A percentile compares a stretch with the other conserved stretches of the same genome.
phyloP scores from a whole-genome alignment of 805 yeast species.

The Candida patagonica region DNA sequence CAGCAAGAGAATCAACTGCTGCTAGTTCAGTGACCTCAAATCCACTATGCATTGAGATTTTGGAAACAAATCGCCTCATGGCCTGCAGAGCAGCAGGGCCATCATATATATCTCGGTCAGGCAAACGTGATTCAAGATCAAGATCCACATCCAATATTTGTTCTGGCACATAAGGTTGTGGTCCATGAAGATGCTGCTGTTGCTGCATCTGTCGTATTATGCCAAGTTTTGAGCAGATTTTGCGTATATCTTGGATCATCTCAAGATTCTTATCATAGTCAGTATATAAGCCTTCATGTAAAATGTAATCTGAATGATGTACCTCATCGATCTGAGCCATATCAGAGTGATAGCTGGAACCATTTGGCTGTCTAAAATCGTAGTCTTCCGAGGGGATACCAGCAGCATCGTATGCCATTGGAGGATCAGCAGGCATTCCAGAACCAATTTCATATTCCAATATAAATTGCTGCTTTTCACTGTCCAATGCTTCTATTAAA shows the following conservation, averaged over 20 bases:
- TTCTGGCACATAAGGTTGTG: slow-evolving; percentile 59
- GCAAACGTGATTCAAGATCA: slow-evolving; percentile 72
- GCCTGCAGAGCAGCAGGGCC: slow-evolving; percentile 56
- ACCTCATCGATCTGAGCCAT: slow-evolving; percentile 21
- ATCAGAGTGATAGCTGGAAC: background rate
- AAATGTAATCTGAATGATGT: slow-evolving; percentile 33
- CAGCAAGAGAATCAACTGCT: slow-evolving; percentile 73
- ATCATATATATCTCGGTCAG: slow-evolving; percentile 54
- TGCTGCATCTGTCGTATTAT: slow-evolving; percentile 86
- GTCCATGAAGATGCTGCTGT: slow-evolving; percentile 62
- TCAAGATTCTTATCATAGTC: slow-evolving; percentile 56
- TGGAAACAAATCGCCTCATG: slow-evolving; percentile 60
- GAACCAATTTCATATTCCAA: slow-evolving; percentile 81
- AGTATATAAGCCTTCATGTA: slow-evolving; percentile 49
- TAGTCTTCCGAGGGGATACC: slow-evolving; percentile 38
- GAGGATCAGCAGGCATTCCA: slow-evolving; percentile 58
- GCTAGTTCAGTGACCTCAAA: slow-evolving; percentile 73
- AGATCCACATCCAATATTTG: slow-evolving; percentile 57
- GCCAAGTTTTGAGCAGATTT: slow-evolving; percentile 79
- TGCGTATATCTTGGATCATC: slow-evolving; percentile 81
- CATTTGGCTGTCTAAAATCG: slow-evolving; percentile 33
- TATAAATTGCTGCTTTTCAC: slow-evolving; percentile 29
- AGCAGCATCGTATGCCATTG: slow-evolving; percentile 37
- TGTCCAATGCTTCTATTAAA: slow-evolving; percentile 18
- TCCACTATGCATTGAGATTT: slow-evolving; percentile 83